Evolutionary conservation across 192 early-diverging fungal species (phyloP).

Genomic region (Dimargaris cristalligena): DNA sequence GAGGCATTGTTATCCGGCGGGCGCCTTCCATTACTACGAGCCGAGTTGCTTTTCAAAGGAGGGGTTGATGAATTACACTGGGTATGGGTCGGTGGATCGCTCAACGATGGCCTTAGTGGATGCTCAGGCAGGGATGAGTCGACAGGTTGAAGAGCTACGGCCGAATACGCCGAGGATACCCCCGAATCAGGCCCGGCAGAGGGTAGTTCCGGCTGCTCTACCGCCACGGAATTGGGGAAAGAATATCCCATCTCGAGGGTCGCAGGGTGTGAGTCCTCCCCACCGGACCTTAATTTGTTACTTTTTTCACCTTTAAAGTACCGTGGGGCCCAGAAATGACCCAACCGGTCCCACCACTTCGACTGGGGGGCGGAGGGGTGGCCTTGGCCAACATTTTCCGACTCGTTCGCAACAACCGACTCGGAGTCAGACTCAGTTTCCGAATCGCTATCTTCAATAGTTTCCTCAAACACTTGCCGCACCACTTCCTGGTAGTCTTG

Average conservation of each 20-base stretch:
- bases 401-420: not conserved
- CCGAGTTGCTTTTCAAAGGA: not conserved
- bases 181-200: no score
- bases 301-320: no score
- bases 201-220: no score
- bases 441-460: not conserved
- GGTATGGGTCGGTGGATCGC: not conserved
- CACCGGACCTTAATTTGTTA: no score
- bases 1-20: no score
- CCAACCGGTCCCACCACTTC: not conserved
- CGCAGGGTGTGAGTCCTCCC: no score
- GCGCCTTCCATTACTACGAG: not conserved
- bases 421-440: not conserved
- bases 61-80: not conserved
- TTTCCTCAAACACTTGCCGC: not conserved
- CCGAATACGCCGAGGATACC: not conserved
- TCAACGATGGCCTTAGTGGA: not conserved
- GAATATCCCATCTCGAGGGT: no score
- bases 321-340: no score
- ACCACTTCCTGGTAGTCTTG: not conserved
- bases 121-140: not conserved
- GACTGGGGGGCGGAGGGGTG: not conserved
- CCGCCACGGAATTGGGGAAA: no score
- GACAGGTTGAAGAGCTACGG: not conserved
- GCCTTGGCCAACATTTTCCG: not conserved